Conservation (phyloP, 2,329 filamentous ascomycete species). For the Alternaria angustiovoidea region DNA sequence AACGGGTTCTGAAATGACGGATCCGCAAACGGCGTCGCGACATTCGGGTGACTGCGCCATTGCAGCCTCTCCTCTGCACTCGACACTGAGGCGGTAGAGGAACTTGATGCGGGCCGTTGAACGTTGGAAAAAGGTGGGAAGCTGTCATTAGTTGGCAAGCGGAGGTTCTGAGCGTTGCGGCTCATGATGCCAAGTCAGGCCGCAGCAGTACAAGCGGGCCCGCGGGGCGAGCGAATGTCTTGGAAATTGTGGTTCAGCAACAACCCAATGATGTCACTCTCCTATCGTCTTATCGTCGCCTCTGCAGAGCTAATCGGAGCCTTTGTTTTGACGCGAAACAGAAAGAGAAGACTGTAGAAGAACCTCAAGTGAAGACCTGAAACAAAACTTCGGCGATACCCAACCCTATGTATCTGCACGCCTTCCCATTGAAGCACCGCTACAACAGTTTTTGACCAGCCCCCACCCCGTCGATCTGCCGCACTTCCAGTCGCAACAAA, state of each 20-base stretch:
- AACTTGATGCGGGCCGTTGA: conserved; percentile 2
- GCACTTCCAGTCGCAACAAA: conserved; percentile 16
- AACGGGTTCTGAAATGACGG: conserved; percentile 27
- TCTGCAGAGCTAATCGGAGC: neutral
- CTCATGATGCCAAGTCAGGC: conserved; percentile 16
- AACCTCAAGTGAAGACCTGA: neutral
- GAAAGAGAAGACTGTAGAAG: neutral
- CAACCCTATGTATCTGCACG: conserved; percentile 14
- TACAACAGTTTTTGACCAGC: conserved; percentile 10
- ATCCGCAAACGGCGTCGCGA: conserved; percentile 28
- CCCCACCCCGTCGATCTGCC: conserved; percentile 18
- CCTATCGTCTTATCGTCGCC: neutral
- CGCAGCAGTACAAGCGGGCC: conserved; percentile 17
- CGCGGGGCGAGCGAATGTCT: conserved; percentile 8
- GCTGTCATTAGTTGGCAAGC: conserved; percentile 11
- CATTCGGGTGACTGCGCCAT: conserved; percentile 36
- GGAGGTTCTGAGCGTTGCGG: conserved; percentile 15
- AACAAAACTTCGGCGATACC: conserved; percentile 10
- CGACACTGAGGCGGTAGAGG: conserved; percentile 20
- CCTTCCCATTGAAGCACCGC: conserved; percentile 2
- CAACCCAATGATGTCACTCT: conserved; percentile 10
- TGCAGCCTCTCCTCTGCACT: conserved; percentile 32
- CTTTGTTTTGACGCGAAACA: neutral
- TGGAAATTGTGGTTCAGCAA: conserved; percentile 1
- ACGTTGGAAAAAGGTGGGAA: conserved; percentile 11